Conservation (phyloP, 116 monocot genomes). For the Cymodocea nodosa region DNA sequence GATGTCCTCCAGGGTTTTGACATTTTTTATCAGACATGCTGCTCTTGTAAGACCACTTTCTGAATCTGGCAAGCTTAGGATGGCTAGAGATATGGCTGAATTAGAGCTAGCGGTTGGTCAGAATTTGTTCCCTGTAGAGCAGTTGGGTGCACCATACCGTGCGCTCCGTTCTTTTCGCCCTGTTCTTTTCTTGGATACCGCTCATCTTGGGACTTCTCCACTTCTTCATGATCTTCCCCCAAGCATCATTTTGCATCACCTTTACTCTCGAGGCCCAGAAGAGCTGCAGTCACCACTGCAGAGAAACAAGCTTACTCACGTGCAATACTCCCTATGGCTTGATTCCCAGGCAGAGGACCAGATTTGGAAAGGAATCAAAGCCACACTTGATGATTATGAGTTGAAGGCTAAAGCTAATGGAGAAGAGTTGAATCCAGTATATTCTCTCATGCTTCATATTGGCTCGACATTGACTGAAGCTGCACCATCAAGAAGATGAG, state of each 20-base stretch:
- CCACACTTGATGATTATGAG: conserved; percentile 79
- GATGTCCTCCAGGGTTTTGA: conserved; percentile 71
- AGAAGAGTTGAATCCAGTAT: conserved; percentile 60
- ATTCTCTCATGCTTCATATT: conserved; percentile 79
- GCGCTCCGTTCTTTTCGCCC: conserved; percentile 80
- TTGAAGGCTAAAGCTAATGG: conserved; percentile 43
- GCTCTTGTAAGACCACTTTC: conserved; percentile 87
- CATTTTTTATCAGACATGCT: conserved; percentile 81
- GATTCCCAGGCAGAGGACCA: conserved; percentile 93
- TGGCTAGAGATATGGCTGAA: conserved; percentile 99
- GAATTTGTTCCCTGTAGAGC: conserved; percentile 88
- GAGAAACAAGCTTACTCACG: conserved; percentile 66
- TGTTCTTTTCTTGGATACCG: conserved; percentile 73
- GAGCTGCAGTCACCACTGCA: conserved; percentile 85
- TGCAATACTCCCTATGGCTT: conserved; percentile 90
- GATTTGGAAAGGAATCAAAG: conserved; percentile 89
- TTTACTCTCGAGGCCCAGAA: conserved; percentile 80
- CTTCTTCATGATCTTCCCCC: conserved; percentile 66
- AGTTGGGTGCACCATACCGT: conserved; percentile 83
- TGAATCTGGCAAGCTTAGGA: conserved; percentile 82
- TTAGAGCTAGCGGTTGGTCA: conserved; percentile 87
- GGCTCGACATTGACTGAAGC: conserved; percentile 39
- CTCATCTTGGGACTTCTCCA: conserved; percentile 52
- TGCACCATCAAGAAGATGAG: conserved; percentile 4
- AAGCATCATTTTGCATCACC: conserved; percentile 77